Conservation (phyloP, 1,284 basidiomycete species). For the Ceratobasidium sp. region DNA sequence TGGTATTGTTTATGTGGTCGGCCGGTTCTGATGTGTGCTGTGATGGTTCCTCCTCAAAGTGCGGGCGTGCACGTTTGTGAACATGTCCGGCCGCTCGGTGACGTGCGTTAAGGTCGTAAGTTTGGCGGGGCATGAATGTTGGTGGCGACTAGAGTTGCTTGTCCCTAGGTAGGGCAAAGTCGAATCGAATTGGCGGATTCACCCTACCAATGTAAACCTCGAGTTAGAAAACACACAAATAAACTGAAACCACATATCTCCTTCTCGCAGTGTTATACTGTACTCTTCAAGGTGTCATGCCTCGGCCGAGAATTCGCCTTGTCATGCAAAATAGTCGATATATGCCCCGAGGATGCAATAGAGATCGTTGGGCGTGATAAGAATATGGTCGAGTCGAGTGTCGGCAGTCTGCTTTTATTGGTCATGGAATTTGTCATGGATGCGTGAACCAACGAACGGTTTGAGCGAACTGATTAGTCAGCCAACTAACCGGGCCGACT, state of each 20-base stretch:
- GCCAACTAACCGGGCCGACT: no score
- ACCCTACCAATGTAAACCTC: background rate
- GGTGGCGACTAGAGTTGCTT: slow-evolving; percentile 45
- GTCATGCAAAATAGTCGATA: background rate
- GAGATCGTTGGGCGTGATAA: background rate
- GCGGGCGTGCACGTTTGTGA: background rate
- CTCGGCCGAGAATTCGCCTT: background rate
- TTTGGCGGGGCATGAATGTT: slow-evolving; percentile 50
- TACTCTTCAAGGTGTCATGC: slow-evolving; percentile 6
- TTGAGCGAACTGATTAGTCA: no score
- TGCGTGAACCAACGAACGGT: no score
- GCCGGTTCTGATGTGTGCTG: background rate
- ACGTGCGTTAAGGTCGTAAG: slow-evolving; percentile 45
- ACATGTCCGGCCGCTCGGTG: slow-evolving; percentile 26
- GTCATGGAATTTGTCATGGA: no score
- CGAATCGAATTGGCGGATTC: background rate
- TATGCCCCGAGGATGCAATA: background rate
- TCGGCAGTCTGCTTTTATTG: background rate
- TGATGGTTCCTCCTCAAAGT: background rate
- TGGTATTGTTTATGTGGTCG: background rate
- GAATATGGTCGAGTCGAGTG: slow-evolving; percentile 24
- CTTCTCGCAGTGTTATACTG: background rate
- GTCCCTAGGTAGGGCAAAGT: background rate
- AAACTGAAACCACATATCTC: background rate
- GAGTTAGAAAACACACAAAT: background rate